Percentiles rank a stretch among this genome's conserved stretches.
These are phyloP conservation scores for Boletus tomentosulus DNA, from an alignment of 768 basidiomycete genomes.

Conservation along the genomic window DNA sequence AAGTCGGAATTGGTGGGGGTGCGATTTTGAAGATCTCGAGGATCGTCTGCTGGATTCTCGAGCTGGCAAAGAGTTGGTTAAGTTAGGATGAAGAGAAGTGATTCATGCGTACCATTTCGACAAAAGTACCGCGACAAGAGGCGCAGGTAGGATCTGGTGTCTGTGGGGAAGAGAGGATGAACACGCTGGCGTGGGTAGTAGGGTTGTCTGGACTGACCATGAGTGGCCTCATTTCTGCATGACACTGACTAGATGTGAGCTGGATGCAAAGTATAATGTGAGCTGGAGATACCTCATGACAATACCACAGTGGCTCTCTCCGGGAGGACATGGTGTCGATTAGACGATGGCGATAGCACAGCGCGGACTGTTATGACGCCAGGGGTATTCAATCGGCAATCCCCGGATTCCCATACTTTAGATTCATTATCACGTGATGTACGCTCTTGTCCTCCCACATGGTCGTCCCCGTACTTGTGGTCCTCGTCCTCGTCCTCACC, in stretches of 20 bases:
- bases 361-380: constrained; percentile 6
- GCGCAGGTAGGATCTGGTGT: constrained; percentile 80
- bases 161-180: constrained; percentile 34
- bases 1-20: constrained; percentile 25
- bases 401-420: constrained; percentile 9
- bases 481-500: constrained; percentile 1
- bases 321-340: constrained; percentile 49
- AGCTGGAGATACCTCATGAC: constrained; percentile 53
- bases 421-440: background rate
- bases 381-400: constrained; percentile 4
- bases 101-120: constrained; percentile 60
- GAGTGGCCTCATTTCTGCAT: constrained; percentile 83
- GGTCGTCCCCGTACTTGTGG: background rate
- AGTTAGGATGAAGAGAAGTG: background rate
- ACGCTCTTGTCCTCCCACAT: background rate
- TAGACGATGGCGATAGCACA: constrained; percentile 6
- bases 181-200: background rate
- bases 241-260: constrained; percentile 51
- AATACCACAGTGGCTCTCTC: constrained; percentile 75
- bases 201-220: constrained; percentile 51
- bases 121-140: constrained; percentile 76
- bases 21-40: constrained; percentile 55
- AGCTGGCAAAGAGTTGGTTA: constrained; percentile 43
- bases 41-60: constrained; percentile 72
- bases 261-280: background rate